These are phyloP conservation scores for Saccharomycopsis crataegensis DNA, from an alignment of 1,139 yeast genomes.

Conservation along the genomic window DNA sequence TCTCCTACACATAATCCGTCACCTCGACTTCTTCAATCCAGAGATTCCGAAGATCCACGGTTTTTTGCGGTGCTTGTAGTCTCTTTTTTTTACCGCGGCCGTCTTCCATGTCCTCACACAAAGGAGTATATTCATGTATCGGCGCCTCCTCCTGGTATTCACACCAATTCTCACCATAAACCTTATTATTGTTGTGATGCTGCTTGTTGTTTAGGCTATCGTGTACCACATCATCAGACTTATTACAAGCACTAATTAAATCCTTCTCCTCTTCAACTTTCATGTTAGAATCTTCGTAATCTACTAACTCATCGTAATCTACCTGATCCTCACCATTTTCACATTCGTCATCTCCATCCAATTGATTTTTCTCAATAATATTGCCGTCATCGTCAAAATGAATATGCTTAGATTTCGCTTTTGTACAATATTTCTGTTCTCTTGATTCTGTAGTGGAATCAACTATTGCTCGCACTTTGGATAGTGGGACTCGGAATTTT, in stretches of 20 bases:
- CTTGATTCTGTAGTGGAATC: too few relatives aligned
- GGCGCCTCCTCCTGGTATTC: neutral
- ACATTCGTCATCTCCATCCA: conserved; percentile 19
- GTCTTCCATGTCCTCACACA: neutral
- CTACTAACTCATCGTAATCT: conserved; percentile 11
- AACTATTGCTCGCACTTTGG: too few relatives aligned
- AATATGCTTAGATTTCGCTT: too few relatives aligned
- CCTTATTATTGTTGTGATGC: too few relatives aligned
- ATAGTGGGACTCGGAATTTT: too few relatives aligned
- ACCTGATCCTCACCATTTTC: conserved; percentile 17
- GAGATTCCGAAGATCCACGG: neutral
- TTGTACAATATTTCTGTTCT: too few relatives aligned
- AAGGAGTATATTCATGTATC: neutral
- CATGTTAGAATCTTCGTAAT: conserved; percentile 19
- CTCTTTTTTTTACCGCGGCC: neutral
- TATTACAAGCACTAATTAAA: neutral
- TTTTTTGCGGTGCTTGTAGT: neutral
- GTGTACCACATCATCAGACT: neutral
- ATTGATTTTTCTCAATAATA: conserved; percentile 17
- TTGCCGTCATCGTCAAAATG: neutral
- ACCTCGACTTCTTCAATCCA: conserved; percentile 15
- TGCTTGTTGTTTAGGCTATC: too few relatives aligned
- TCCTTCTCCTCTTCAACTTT: conserved; percentile 11
- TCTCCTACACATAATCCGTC: conserved; percentile 10
- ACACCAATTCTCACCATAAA: too few relatives aligned